These are phyloP conservation scores for Phialophora verrucosa DNA, from an alignment of 2,329 filamentous ascomycete genomes.

Conservation along the genomic window DNA sequence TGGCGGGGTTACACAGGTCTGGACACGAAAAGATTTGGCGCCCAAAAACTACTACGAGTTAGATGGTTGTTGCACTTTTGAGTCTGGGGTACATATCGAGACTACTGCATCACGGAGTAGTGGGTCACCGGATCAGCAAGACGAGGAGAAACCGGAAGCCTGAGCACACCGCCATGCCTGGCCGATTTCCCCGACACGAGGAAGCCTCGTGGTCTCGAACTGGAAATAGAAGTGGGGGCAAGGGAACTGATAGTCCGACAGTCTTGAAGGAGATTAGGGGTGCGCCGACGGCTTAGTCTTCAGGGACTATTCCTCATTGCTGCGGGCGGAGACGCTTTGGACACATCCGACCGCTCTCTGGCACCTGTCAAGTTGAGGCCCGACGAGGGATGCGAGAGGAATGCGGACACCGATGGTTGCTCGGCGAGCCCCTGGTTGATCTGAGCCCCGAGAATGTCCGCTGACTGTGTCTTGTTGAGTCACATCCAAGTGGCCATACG, in stretches of 20 bases:
- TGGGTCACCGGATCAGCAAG: constrained; percentile 22
- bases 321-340: constrained; percentile 6
- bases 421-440: neutral
- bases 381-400: neutral
- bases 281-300: constrained; percentile 5
- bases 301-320: constrained; percentile 16
- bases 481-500: neutral
- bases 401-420: constrained; percentile 1
- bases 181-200: constrained; percentile 15
- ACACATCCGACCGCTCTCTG: constrained; percentile 13
- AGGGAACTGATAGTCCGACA: constrained; percentile 16
- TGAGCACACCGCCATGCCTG: constrained; percentile 21
- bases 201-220: constrained; percentile 8
- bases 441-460: neutral
- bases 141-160: constrained; percentile 26
- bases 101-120: neutral
- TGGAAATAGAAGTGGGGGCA: constrained; percentile 15
- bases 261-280: constrained; percentile 8
- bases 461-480: constrained; percentile 9
- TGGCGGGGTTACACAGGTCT: neutral
- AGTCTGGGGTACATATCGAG: constrained; percentile 24
- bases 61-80: constrained; percentile 26
- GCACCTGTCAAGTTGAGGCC: neutral
- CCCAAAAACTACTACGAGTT: constrained; percentile 3
- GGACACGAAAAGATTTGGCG: no score